Evolutionary conservation across 306 rosid genomes (phyloP).

Genomic region (Myrica gale): DNA sequence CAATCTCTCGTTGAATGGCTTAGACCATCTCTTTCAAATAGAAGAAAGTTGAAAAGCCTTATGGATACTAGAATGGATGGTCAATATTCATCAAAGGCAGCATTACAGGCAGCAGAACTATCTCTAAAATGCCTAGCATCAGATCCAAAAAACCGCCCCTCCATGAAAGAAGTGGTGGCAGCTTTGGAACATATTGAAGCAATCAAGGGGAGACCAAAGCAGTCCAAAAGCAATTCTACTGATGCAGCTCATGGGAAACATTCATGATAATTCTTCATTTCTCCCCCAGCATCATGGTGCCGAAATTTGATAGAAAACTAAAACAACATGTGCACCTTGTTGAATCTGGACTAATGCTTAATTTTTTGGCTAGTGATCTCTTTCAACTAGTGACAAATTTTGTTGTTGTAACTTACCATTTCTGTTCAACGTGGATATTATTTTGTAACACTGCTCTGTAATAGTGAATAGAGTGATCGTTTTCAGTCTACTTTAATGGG

Average conservation of each 20-base stretch:
- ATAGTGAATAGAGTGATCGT: neutral
- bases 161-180: conserved; percentile 72
- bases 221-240: conserved; percentile 12
- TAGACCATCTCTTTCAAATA: conserved; percentile 50
- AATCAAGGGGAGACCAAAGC: conserved; percentile 35
- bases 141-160: conserved; percentile 67
- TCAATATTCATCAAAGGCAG: conserved; percentile 64
- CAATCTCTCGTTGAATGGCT: conserved; percentile 73
- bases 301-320: conserved; percentile 9
- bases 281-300: conserved; percentile 22
- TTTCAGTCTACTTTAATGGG: too few relatives aligned
- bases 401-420: conserved; percentile 13
- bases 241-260: neutral
- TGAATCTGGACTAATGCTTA: too few relatives aligned
- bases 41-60: conserved; percentile 43
- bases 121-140: conserved; percentile 55
- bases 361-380: neutral
- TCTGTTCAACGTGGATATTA: conserved; percentile 13
- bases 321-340: neutral
- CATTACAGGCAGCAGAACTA: conserved; percentile 46
- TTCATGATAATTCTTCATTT: neutral
- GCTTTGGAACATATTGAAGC: conserved; percentile 54
- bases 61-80: conserved; percentile 65
- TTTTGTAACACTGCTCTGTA: neutral
- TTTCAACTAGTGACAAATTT: conserved; percentile 11